Conservation (phyloP, 2,329 filamentous ascomycete species). For the Bipolaris victoriae region DNA sequence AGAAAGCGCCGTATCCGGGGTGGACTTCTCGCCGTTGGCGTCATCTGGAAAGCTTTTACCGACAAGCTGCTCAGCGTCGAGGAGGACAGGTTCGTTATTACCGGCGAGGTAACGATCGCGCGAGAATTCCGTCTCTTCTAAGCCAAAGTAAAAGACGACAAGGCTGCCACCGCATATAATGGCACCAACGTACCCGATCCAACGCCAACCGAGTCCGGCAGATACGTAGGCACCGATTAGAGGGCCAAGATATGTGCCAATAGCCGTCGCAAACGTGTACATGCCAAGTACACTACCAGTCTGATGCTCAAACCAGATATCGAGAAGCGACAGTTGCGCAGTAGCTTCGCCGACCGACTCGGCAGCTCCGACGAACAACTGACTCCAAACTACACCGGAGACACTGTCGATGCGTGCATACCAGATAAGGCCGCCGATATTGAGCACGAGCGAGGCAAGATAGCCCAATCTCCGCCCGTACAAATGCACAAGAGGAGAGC, state of each 20-base stretch:
- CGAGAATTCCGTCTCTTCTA: conserved; percentile 1
- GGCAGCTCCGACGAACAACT: neutral
- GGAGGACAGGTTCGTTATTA: neutral
- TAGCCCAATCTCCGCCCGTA: conserved; percentile 1
- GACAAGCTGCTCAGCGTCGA: neutral
- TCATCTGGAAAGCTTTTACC: neutral
- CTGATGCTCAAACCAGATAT: conserved; percentile 3
- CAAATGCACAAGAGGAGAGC: conserved; percentile 1
- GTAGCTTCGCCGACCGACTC: conserved; percentile 4
- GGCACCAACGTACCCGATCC: neutral
- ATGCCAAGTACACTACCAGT: conserved; percentile 1
- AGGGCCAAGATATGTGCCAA: conserved; percentile 1
- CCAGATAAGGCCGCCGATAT: conserved; percentile 1
- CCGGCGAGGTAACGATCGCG: neutral
- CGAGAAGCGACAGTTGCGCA: conserved; percentile 1
- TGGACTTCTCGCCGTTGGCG: neutral
- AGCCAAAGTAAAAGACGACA: neutral
- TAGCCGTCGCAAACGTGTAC: conserved; percentile 4
- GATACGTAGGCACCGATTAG: neutral
- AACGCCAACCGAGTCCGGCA: neutral
- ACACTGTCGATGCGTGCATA: conserved; percentile 2
- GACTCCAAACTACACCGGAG: conserved; percentile 1
- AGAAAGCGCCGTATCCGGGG: neutral
- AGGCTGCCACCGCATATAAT: neutral
- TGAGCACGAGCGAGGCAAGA: conserved; percentile 2